Evolutionary conservation across 768 basidiomycete genomes (phyloP), one percentile per base, ranked within the genome.

Genomic region (Russula abietina): DNA sequence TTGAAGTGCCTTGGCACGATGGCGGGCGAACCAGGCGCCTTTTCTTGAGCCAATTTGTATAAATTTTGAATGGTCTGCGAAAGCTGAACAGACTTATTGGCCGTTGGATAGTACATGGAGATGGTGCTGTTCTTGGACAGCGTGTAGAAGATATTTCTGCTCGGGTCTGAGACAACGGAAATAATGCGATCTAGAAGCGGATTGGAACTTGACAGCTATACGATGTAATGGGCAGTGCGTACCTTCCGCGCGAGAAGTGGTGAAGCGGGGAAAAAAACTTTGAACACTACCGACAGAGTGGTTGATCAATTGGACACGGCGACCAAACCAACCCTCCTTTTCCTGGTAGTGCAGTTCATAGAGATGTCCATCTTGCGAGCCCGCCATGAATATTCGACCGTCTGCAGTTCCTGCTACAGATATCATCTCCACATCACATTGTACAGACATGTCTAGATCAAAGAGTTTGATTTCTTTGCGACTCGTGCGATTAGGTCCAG

Each of bases 341-440:
- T 88, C 86, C 69, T 93, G 90, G 73, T 98, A 98, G 69, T 90
- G 87, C 48, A 98, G 74, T 73, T 98, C 96, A 73, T 96, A 97
- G 57, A 98, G 75, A 71, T 87, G 85, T 16, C 93, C 93, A 69
- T 96, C 93, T 69, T 88, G 85, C 11, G 81, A 78, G 16, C 91
- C 91, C 56, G 83, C 83, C 89, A 96, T 91, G 75, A 98, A 95
- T 65, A 97, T 93, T 58, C 94, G 81, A 49, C 96, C 96, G 41
- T 88, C 84, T 28, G 78, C 71, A 1, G 89, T 91, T 8, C 91
- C 91, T 60, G 83, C 78, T 52, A 97, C 88, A 48, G 88, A 87
- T 4, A 83, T 78, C 92, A 98, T 95, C 71, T 91, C 86, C 59
- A 92, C 80, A 63, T 93, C 91, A 14, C 87, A 86, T 2, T 85